These are phyloP conservation scores for Petasospora fabianii DNA, from an alignment of 1,139 yeast genomes.

Conservation along the genomic window DNA sequence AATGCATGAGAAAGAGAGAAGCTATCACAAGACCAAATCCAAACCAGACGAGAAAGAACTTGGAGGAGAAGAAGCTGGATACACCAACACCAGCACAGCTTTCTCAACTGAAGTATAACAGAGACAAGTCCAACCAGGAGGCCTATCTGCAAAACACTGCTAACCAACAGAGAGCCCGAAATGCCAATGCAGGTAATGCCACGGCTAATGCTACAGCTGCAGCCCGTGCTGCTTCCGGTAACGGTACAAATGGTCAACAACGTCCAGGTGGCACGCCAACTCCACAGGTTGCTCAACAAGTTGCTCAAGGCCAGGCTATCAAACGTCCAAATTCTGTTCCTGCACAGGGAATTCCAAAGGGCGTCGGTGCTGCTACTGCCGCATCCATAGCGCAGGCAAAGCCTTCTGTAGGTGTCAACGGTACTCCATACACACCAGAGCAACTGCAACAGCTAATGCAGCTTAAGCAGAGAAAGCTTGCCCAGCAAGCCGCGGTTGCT, in stretches of 20 bases:
- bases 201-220: slow-evolving; percentile 7
- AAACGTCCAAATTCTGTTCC: slow-evolving; percentile 20
- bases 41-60: slow-evolving; percentile 35
- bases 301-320: slow-evolving; percentile 7
- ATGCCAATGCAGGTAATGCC: slow-evolving; percentile 2
- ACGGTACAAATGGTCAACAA: slow-evolving; percentile 17
- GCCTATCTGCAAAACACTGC: slow-evolving; percentile 51
- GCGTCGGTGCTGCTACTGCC: neutral
- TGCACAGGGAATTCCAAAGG: slow-evolving; percentile 9
- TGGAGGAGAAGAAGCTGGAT: slow-evolving; percentile 36
- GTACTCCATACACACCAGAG: slow-evolving; percentile 24
- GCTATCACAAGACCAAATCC: slow-evolving; percentile 54
- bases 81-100: slow-evolving; percentile 82
- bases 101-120: slow-evolving; percentile 72
- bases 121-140: slow-evolving; percentile 81
- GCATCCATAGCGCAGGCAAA: no score
- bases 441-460: slow-evolving; percentile 29
- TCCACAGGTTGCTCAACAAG: neutral
- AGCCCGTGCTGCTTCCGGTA: slow-evolving; percentile 5
- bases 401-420: no score
- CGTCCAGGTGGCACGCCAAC: slow-evolving; percentile 3
- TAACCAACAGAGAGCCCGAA: slow-evolving; percentile 17
- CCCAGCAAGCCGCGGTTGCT: slow-evolving; percentile 32
- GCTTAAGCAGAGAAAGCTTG: slow-evolving; percentile 30
- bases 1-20: slow-evolving; percentile 86